Base-by-base conservation (phyloP, 73 alveolate genomes). In the Symbiodinium pilosum region DNA sequence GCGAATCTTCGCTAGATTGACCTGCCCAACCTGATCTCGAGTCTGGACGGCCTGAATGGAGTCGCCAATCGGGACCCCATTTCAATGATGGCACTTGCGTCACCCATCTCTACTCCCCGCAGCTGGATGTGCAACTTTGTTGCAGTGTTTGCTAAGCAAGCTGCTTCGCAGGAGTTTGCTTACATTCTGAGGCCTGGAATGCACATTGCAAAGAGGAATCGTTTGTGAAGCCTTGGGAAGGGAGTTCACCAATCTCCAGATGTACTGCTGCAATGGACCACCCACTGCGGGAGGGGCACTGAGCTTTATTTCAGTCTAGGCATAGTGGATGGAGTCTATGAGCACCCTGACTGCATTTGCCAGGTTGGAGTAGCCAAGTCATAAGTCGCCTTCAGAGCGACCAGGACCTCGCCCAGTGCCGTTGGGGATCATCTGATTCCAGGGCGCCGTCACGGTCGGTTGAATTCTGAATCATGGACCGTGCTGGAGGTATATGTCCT, bases 191-290 rank as follows among this genome's bases (percentile, higher is more conserved):
- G 85, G 85, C 85, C 43, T 36, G 44, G 85, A 14, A 16, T 18
- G 12, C 30, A n/a, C 44, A 26, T 20, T 59, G 8, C 21, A 9
- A 52, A 52, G 77, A 26, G 77, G 21, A 5, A 34, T 26, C 38
- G 8, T 20, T 59, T 59, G 30, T 4, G 38, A 59, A 4, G 77
- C 36, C 34, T 59, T 26, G 30, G 77, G 77, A 28, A 73, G 87
- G n/a, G 95, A 89, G 95, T 54, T 89, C 86, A 89, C 95, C 38
- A 89, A 89, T 68, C 86, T 89, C 47, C 86, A 89, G 56, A 59
- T 89, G 87, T 89, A 64, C 75, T 54, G 95, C 38, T 89, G 95
- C 75, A 56, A 73, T 5, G 95, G 87, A 24, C 86, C 95, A 1
- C 95, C 95, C 95, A 8, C 95, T 18, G 86, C 84, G 42, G 95